phyloP scores from a whole-genome alignment of 2,329 filamentous ascomycete species.

The Phialemoniopsis sp. region DNA sequence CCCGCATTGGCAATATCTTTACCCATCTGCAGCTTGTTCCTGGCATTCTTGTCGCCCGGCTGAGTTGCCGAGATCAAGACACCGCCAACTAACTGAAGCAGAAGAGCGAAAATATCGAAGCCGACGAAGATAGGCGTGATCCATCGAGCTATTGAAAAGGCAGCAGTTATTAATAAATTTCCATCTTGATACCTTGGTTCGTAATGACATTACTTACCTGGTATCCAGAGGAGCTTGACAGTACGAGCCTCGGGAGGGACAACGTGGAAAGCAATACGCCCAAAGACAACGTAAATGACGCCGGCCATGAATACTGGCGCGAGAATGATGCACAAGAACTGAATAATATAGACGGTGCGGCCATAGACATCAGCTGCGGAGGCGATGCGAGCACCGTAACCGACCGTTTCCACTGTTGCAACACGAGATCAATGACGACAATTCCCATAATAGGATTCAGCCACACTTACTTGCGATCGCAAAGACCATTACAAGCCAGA shows the following conservation, averaged over 20 bases:
- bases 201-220: too few relatives aligned
- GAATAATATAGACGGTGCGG: constrained; percentile 22
- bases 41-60: constrained; percentile 20
- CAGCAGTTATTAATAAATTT: too few relatives aligned
- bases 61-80: constrained; percentile 32
- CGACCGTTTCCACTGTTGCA: constrained; percentile 28
- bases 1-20: constrained; percentile 31
- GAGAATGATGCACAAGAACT: constrained; percentile 30
- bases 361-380: constrained; percentile 19
- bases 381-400: constrained; percentile 24
- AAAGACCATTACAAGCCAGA: constrained; percentile 21
- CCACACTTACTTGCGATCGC: constrained; percentile 16
- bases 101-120: constrained; percentile 30
- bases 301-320: constrained; percentile 33
- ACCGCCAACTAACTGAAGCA: constrained; percentile 31
- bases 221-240: constrained; percentile 28
- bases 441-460: not conserved
- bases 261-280: constrained; percentile 31
- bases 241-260: constrained; percentile 25
- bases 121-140: constrained; percentile 34
- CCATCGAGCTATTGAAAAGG: constrained; percentile 23
- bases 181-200: too few relatives aligned
- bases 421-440: not conserved
- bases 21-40: constrained; percentile 23
- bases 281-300: constrained; percentile 31